Conservation (phyloP, 345 rosid genomes). For the Citrus reticulata region DNA sequence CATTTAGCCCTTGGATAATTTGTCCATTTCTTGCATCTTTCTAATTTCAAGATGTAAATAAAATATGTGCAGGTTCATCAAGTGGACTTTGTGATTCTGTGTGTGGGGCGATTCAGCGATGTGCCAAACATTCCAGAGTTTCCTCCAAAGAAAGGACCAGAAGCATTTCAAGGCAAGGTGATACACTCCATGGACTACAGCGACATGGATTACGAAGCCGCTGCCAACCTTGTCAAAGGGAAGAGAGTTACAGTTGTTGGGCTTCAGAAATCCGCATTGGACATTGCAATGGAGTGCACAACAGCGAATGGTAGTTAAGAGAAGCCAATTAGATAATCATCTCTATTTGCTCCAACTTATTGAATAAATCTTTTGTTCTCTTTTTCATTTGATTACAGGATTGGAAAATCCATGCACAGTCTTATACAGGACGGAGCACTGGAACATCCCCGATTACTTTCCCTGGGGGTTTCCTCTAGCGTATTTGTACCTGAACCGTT, state of each 20-base stretch:
- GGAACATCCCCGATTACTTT: slow-evolving; percentile 37
- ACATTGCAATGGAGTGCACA: slow-evolving; percentile 41
- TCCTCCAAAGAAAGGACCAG: slow-evolving; percentile 36
- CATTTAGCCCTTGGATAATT: too few relatives aligned
- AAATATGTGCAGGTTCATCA: slow-evolving; percentile 21
- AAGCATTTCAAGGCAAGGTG: slow-evolving; percentile 41
- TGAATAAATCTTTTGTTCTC: not conserved
- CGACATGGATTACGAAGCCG: slow-evolving; percentile 14
- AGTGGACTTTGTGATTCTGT: slow-evolving; percentile 37
- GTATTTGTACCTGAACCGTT: slow-evolving; percentile 34
- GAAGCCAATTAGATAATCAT: not conserved
- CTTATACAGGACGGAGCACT: slow-evolving; percentile 30
- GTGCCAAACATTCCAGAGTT: slow-evolving; percentile 41
- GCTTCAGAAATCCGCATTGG: slow-evolving; percentile 37
- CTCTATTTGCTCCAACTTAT: not conserved
- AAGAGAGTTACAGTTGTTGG: slow-evolving; percentile 39
- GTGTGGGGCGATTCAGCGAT: slow-evolving; percentile 28
- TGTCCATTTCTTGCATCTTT: not conserved
- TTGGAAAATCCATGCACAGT: slow-evolving; percentile 23
- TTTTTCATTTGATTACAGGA: slow-evolving; percentile 20
- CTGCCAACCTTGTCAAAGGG: slow-evolving; percentile 18
- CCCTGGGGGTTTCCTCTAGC: slow-evolving; percentile 46
- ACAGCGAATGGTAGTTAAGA: slow-evolving; percentile 25
- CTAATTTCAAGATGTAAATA: not conserved
- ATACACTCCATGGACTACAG: slow-evolving; percentile 46